Evolutionary conservation across 306 rosid genomes (phyloP).

Genomic region (Abrus pulchellus): DNA sequence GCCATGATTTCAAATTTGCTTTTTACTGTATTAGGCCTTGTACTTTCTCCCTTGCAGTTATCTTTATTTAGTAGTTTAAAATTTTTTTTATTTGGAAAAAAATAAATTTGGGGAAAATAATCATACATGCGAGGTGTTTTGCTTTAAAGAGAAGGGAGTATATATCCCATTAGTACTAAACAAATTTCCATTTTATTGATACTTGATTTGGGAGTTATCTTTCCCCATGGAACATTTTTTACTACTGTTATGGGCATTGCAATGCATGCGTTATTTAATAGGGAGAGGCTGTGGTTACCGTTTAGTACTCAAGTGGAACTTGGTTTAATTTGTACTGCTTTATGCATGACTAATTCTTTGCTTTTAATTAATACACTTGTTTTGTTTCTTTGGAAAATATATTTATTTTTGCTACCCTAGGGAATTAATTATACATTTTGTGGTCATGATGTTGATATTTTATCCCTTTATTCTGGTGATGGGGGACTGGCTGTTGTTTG

Average conservation of each 20-base stretch:
- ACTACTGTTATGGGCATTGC: background rate
- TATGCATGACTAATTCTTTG: background rate
- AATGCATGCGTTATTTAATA: background rate
- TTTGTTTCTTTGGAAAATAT: background rate
- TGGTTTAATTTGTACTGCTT: background rate
- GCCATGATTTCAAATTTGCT: constrained; percentile 16
- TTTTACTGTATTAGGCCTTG: background rate
- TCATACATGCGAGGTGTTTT: no score
- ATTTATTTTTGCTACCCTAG: background rate
- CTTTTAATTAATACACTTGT: background rate
- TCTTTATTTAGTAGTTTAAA: no score
- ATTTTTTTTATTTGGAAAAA: no score
- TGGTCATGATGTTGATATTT: constrained; percentile 15
- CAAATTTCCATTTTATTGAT: background rate
- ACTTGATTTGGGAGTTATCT: constrained; percentile 1
- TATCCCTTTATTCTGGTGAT: background rate
- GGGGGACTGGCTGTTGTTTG: background rate
- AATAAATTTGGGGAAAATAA: no score
- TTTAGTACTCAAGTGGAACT: background rate
- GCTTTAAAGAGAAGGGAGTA: no score
- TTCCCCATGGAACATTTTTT: constrained; percentile 9
- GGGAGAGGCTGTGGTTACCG: background rate
- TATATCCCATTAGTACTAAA: no score
- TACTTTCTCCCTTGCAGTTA: no score
- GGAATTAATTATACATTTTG: constrained; percentile 16